Conservation (phyloP, 202 grass and related monocot species). For the Eragrostis tef region DNA sequence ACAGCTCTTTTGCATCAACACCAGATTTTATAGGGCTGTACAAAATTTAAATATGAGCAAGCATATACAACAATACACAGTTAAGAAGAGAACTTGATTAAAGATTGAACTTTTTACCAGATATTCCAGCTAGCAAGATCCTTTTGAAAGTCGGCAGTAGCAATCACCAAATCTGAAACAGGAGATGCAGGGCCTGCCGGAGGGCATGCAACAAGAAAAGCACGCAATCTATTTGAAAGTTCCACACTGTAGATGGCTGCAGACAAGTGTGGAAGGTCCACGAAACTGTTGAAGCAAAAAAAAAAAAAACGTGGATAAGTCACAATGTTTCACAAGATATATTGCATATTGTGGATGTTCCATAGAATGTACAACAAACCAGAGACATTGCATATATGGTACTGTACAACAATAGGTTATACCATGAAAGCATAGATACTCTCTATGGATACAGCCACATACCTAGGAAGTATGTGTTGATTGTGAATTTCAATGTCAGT, state of each 20-base stretch:
- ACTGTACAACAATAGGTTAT: background rate
- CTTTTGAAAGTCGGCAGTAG: constrained; percentile 93
- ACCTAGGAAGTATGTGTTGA: constrained; percentile 95
- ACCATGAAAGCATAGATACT: background rate
- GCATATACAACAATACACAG: background rate
- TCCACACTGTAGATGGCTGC: constrained; percentile 85
- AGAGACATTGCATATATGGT: background rate
- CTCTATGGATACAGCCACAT: background rate
- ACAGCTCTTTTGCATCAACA: constrained; percentile 97
- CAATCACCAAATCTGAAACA: constrained; percentile 91
- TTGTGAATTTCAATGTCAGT: constrained; percentile 99
- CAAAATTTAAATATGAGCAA: constrained; percentile 35
- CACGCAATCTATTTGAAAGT: constrained; percentile 79
- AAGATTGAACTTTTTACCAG: constrained; percentile 56
- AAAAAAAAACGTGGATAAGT: constrained; percentile 10
- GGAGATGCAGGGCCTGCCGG: constrained; percentile 79
- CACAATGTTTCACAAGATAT: background rate
- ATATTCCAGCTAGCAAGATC: constrained; percentile 95
- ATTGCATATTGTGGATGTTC: background rate
- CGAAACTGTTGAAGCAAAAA: constrained; percentile 64
- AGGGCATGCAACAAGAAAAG: constrained; percentile 88
- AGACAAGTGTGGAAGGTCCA: constrained; percentile 82
- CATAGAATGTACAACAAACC: constrained; percentile 8
- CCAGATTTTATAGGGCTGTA: constrained; percentile 79
- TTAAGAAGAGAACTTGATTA: constrained; percentile 30